Percentiles rank a stretch among this genome's conserved stretches.
Conservation (phyloP, 495 filamentous ascomycete genomes). For the Aspergillus egyptiacus region DNA sequence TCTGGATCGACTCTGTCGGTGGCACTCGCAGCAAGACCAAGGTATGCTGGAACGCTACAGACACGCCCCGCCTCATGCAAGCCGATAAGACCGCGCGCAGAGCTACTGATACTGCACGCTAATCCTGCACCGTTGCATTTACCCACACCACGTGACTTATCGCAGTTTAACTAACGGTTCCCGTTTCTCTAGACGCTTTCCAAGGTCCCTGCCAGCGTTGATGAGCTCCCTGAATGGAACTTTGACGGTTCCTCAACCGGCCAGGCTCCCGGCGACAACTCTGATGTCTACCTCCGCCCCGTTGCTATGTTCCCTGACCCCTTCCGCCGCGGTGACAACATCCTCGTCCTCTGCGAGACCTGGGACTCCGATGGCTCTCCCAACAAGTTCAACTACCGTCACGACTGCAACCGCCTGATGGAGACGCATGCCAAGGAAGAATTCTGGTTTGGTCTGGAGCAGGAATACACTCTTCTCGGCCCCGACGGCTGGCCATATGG, state of each 20-base stretch:
- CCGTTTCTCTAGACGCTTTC: slow-evolving; percentile 67
- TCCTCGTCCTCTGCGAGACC: slow-evolving; percentile 90
- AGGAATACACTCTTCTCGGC: slow-evolving; percentile 94
- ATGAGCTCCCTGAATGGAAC: slow-evolving; percentile 97
- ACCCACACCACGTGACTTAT: slow-evolving; percentile 33
- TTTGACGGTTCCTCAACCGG: slow-evolving; percentile 95
- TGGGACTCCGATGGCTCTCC: slow-evolving; percentile 95
- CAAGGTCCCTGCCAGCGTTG: slow-evolving; percentile 54
- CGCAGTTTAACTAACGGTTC: slow-evolving; percentile 13
- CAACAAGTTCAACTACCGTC: slow-evolving; percentile 98
- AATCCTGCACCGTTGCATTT: slow-evolving; percentile 22
- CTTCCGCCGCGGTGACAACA: slow-evolving; percentile 79
- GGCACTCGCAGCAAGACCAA: slow-evolving; percentile 84
- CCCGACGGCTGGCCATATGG: slow-evolving; percentile 79
- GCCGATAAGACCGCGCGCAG: slow-evolving; percentile 20
- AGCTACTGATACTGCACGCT: slow-evolving; percentile 18
- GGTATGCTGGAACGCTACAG: slow-evolving; percentile 50
- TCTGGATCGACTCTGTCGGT: slow-evolving; percentile 86
- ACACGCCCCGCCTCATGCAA: not conserved
- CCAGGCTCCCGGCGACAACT: slow-evolving; percentile 94
- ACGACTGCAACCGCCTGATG: slow-evolving; percentile 84
- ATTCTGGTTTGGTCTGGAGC: slow-evolving; percentile 98
- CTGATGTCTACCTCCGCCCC: slow-evolving; percentile 95
- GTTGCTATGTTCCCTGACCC: slow-evolving; percentile 88
- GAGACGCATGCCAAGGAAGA: slow-evolving; percentile 72